Base-by-base conservation (phyloP, 306 rosid genomes). In the Sindora glabra region DNA sequence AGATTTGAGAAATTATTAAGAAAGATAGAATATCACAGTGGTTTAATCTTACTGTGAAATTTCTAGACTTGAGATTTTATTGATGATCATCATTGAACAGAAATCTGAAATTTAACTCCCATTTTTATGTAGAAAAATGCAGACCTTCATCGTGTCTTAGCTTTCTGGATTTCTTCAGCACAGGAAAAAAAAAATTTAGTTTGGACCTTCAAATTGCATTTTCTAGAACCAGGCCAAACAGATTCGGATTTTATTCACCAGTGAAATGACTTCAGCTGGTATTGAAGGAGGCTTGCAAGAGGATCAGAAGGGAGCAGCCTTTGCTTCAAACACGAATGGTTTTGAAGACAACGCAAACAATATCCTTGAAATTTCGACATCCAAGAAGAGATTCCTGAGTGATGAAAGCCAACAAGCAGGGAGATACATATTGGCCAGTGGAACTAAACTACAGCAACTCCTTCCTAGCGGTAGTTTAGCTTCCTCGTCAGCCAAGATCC, bases 351-450 rank as follows among this genome's bases (percentile, higher is more conserved):
- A 70, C 45, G 69, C 3, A 17, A 48, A 65, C 5, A 52, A 48
- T 24, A 48, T 42, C 30, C 75, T 64, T 62, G 59, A 61, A 41
- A 33, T 50, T 76, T 74, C 77, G 23, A 64, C 67, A 51, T 74
- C 69, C 40, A 56, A 60, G 48, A 73, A 60, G 62, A 62, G 56
- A 56, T 59, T 74, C 1, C 47, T 71, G 21, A 29, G 49, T 0
- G 58, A 62, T 51, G 71, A 65, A 56, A 64, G 24, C 64, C 64
- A 34, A 51, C 59, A 44, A 34, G 51, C 13, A 30, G 26, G 30
- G 41, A 59, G 51, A 30, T 30, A 36, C 5, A 59, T 6, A 2
- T 48, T 51, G 21, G 42, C 52, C 17, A 41, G 38, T 42, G 44
- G 15, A 34, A 24, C 45, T 26, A 46, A 48, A 24, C 48, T 27